Percentiles rank a stretch among this genome's conserved stretches.
Evolutionary conservation across 139 green algal species (phyloP).

Genomic region (Chlorella ohadii): DNA sequence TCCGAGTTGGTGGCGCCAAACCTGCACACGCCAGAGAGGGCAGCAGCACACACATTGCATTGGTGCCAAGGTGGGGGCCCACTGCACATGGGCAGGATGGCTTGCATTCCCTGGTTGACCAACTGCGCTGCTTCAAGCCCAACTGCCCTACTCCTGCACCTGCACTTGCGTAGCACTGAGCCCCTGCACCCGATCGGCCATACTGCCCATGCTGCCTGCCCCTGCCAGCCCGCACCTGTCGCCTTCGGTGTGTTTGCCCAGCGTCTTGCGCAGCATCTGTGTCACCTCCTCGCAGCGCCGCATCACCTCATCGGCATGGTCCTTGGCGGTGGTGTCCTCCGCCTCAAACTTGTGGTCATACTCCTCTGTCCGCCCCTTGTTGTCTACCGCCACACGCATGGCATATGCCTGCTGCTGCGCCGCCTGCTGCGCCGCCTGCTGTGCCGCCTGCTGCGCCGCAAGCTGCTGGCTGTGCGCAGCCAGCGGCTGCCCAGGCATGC

Average conservation of each 20-base stretch:
- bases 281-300: constrained; percentile 60
- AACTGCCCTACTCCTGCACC: too few species aligned
- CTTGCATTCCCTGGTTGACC: too few species aligned
- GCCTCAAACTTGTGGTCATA: constrained; percentile 44
- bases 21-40: not conserved
- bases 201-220: not conserved
- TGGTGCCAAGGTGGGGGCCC: too few species aligned
- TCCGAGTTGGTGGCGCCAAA: constrained; percentile 36
- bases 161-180: not conserved
- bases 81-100: too few species aligned
- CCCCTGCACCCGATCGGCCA: too few species aligned
- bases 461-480: not conserved
- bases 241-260: constrained; percentile 38
- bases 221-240: constrained; percentile 20
- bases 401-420: not conserved
- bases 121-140: too few species aligned
- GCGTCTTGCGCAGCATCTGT: constrained; percentile 29
- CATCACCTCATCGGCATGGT: constrained; percentile 55
- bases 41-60: not conserved
- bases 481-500: too few species aligned
- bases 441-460: not conserved
- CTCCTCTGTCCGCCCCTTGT: constrained; percentile 30
- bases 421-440: not conserved
- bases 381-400: constrained; percentile 51
- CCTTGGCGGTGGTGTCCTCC: constrained; percentile 42